Evolutionary conservation across 129 eudicot species (phyloP).

Genomic region (Silybum marianum): DNA sequence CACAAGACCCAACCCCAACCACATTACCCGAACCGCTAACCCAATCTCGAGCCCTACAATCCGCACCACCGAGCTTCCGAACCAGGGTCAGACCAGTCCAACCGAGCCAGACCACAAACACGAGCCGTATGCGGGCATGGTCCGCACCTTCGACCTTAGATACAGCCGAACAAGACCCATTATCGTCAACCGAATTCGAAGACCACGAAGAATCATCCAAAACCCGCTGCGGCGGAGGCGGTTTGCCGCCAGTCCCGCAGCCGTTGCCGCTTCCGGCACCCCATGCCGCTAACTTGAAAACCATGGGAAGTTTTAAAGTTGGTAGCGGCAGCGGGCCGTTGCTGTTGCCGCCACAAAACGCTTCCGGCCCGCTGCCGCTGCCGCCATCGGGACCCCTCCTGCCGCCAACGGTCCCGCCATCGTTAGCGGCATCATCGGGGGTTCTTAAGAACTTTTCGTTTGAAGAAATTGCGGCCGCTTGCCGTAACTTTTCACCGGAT

Average conservation of each 20-base stretch:
- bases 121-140: constrained; percentile 56
- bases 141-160: constrained; percentile 82
- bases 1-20: constrained; percentile 77
- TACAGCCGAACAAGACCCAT: constrained; percentile 64
- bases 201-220: constrained; percentile 49
- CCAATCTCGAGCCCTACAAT: constrained; percentile 62
- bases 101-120: constrained; percentile 27
- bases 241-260: constrained; percentile 60
- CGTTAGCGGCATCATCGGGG: constrained; percentile 50
- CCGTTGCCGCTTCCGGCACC: constrained; percentile 97
- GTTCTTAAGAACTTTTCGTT: constrained; percentile 56
- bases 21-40: constrained; percentile 69
- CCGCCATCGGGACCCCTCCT: constrained; percentile 40
- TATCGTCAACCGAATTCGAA: constrained; percentile 52
- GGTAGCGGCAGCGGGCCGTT: constrained; percentile 59
- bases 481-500: constrained; percentile 79
- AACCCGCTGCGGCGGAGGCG: constrained; percentile 43
- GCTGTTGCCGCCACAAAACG: constrained; percentile 27
- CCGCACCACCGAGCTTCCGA: constrained; percentile 88
- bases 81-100: constrained; percentile 64
- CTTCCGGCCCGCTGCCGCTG: constrained; percentile 78
- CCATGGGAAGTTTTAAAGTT: constrained; percentile 63
- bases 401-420: constrained; percentile 40
- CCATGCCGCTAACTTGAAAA: constrained; percentile 45
- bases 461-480: constrained; percentile 84